A percentile compares a stretch with the other conserved stretches of the same genome.
phyloP scores from a whole-genome alignment of 371 early-diverging fungal genomes.

The Catenaria anguillulae region DNA sequence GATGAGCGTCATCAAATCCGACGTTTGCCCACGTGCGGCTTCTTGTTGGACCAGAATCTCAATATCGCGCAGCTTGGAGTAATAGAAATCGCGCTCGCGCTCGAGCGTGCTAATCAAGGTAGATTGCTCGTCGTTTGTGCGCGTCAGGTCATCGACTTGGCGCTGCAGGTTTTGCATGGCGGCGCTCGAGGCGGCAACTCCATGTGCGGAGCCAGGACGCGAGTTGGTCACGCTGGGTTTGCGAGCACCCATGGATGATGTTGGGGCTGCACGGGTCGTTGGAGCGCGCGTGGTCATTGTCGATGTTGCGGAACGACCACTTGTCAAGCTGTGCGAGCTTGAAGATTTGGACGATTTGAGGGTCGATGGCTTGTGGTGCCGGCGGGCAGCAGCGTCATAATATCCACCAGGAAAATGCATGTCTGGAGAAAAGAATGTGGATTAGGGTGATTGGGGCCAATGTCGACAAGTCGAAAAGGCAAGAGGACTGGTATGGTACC shows the following conservation, averaged over 20 bases:
- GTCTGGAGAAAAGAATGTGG: slow-evolving; percentile 61
- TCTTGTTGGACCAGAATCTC: slow-evolving; percentile 70
- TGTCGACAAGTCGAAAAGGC: too few relatives aligned
- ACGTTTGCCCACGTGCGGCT: background rate
- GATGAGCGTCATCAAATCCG: slow-evolving; percentile 46
- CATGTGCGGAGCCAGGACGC: too few relatives aligned
- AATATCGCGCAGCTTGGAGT: slow-evolving; percentile 59
- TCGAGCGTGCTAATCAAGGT: slow-evolving; percentile 73
- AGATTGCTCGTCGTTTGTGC: background rate
- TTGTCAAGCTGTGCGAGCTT: too few relatives aligned
- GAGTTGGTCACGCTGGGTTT: too few relatives aligned
- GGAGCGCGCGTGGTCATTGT: too few relatives aligned
- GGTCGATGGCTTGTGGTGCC: too few relatives aligned
- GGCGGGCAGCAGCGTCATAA: slow-evolving; percentile 68
- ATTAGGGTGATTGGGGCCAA: background rate
- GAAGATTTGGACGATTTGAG: too few relatives aligned
- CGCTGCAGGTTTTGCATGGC: slow-evolving; percentile 39
- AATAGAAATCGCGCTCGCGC: slow-evolving; percentile 93
- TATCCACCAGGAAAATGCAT: slow-evolving; percentile 56
- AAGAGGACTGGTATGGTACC: too few relatives aligned
- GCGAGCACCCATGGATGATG: too few relatives aligned
- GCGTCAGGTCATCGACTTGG: slow-evolving; percentile 58
- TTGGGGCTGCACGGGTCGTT: too few relatives aligned
- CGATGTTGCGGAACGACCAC: too few relatives aligned
- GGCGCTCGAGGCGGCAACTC: slow-evolving; percentile 22